Evolutionary conservation across 306 rosid species (phyloP).

Genomic region (Hippophae tibetana): DNA sequence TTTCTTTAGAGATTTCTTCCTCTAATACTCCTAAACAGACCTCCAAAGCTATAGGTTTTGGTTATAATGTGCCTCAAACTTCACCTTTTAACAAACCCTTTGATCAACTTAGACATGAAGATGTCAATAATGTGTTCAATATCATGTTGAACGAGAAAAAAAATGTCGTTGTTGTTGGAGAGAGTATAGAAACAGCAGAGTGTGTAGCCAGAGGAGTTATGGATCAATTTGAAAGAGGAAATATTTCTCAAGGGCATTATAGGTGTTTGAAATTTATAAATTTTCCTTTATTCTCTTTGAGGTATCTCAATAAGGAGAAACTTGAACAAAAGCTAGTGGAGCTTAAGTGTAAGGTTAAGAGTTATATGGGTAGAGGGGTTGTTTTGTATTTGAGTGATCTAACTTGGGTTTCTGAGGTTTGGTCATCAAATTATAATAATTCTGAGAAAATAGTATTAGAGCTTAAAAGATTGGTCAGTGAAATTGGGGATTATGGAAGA

Average conservation of each 20-base stretch:
- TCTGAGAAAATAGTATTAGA: slow-evolving; percentile 64
- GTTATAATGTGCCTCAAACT: slow-evolving; percentile 31
- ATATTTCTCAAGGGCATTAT: slow-evolving; percentile 32
- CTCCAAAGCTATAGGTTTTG: slow-evolving; percentile 12
- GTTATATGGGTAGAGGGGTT: slow-evolving; percentile 59
- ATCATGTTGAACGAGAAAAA: slow-evolving; percentile 46
- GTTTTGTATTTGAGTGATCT: slow-evolving; percentile 74
- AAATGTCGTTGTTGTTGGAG: slow-evolving; percentile 62
- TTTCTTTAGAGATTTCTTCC: slow-evolving; percentile 50
- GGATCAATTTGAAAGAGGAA: slow-evolving; percentile 56
- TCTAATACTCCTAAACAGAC: slow-evolving; percentile 7
- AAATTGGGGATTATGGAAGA: slow-evolving; percentile 42
- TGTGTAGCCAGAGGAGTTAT: slow-evolving; percentile 41
- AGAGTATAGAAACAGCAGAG: slow-evolving; percentile 27
- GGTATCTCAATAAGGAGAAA: slow-evolving; percentile 49
- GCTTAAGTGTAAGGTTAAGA: slow-evolving; percentile 53
- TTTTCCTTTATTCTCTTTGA: slow-evolving; percentile 53
- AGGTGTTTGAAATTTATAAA: slow-evolving; percentile 48
- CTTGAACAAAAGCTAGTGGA: slow-evolving; percentile 56
- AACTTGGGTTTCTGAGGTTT: slow-evolving; percentile 63
- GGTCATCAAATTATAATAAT: slow-evolving; percentile 52
- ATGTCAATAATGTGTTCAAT: slow-evolving; percentile 47
- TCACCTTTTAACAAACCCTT: slow-evolving; percentile 25
- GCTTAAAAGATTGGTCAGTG: slow-evolving; percentile 48
- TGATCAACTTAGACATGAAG: slow-evolving; percentile 27